Evolutionary conservation across 768 basidiomycete species (phyloP), one percentile per base, ranked within the genome.

Genomic region (Fomitopsis serialis): DNA sequence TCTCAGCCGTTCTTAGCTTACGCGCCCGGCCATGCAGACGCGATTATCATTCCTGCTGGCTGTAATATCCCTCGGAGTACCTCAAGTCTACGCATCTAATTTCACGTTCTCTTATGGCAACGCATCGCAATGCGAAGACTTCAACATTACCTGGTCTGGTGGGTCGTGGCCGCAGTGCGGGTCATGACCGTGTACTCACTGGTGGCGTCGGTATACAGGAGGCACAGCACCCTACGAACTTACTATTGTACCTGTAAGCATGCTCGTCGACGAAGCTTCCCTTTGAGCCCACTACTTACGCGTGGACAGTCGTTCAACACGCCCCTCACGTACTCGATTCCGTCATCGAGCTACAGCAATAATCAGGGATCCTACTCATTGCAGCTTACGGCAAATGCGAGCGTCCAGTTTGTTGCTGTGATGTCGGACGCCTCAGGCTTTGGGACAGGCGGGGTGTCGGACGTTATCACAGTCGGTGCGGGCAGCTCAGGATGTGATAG

Each of bases 341-440:
- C 86, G 19, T 55, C 70, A 3, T 63, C 74, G n/a, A 75, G 81
- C 3, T 82, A 78, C 63, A 74, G 49, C 62, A 72, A 78, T 70
- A 78, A 78, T 45, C 54, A 74, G 54, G 85, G 84, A 47, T 75
- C 76, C 0, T 87, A 73, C 63, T 68, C 74, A 12, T 63, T 68
- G 0, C 74, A 72, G 54, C 57, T 89, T 12, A 72, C 74, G 2
- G 67, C 83, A 44, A 27, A 63, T 12, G 61, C 70, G 9, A 68
- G 61, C 25, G 62, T 72, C 17, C 65, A 70, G 50, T 70, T 88
- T 45, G 47, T 88, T 12, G 54, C 84, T 19, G 75, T 80, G 34
- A 85, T 91, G 84, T 89, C 84, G 24, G 89, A 91, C 62, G 72
- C 80, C 17, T 78, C 77, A 24, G 87, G 86, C 1, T 88, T 84